Base-by-base conservation (phyloP, 805 yeast genomes). In the Saccharomycopsis malanga region DNA sequence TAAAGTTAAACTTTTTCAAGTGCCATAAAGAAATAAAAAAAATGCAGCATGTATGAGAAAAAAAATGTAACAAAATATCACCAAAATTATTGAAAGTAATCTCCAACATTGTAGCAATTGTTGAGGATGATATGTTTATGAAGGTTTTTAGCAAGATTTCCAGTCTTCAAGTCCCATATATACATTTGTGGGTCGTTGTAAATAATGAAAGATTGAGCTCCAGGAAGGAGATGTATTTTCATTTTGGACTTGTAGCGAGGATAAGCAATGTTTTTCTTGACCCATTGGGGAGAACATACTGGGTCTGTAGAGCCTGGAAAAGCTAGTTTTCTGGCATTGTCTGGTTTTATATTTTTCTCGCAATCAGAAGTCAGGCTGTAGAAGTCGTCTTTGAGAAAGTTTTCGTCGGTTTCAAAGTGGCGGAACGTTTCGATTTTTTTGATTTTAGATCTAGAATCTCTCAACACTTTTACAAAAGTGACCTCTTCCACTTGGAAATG, bases 241-340 rank as follows among this genome's bases (percentile, higher is more conserved):
- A 67, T 67, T 15, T 61, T 61, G 30, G 67, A 56, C 40, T 67
- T 67, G 49, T 67, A 67, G 12, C 71, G 49, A 17, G 71, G 71
- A 42, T 59, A 61, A 39, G 70, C 66, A 25, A 67, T 58, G 15
- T 57, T 54, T 20, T 56, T 54, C 44, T 67, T 67, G 2, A 67
- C 54, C 69, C 68, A 65, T 42, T 62, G 66, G 4, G 48, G 45
- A 10, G 46, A 9, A 25, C 50, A 50, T 7, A 6, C 15, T 7
- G 10, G 10, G 30, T 27, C 30, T 27, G 12, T 6, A 20, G 18
- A 14, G 25, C 18, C 18, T 9, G 12, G 30, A 27, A 27, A 27
- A 27, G 30, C 20, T n/a, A n/a, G n/a, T 23, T 29, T 14, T 12
- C n/a, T n/a, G 9, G 21, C 34, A 39, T 15, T 22, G 18, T 20